These are phyloP conservation scores for Lentithecium fluviatile DNA, from an alignment of 495 filamentous ascomycete genomes.

Conservation along the genomic window DNA sequence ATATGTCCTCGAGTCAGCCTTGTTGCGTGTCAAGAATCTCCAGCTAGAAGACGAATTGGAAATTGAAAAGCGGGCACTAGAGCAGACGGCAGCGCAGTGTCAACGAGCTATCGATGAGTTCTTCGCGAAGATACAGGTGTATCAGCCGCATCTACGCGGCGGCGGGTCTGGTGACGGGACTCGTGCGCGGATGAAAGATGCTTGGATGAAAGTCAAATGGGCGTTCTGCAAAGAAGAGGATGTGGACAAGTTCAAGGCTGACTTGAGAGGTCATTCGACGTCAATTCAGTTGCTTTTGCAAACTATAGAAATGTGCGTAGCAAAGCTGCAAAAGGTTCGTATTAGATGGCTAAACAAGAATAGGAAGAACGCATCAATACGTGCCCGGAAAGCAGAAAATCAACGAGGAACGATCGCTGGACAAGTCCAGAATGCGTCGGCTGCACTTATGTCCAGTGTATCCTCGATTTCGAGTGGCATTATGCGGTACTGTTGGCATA, in stretches of 20 bases:
- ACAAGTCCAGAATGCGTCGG: conserved; percentile 23
- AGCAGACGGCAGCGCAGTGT: conserved; percentile 37
- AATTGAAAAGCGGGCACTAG: conserved; percentile 25
- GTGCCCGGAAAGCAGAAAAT: not conserved
- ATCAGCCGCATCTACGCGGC: conserved; percentile 33
- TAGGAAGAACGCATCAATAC: not conserved
- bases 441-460: conserved; percentile 25
- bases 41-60: conserved; percentile 29
- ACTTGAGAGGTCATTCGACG: conserved; percentile 38
- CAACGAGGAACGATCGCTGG: conserved; percentile 16
- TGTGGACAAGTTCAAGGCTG: conserved; percentile 36
- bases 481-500: no score
- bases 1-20: conserved; percentile 38
- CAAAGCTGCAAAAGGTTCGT: not conserved
- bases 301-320: conserved; percentile 33
- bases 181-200: conserved; percentile 15
- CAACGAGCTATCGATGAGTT: conserved; percentile 40
- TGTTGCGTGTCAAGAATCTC: conserved; percentile 36
- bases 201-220: conserved; percentile 39
- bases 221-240: conserved; percentile 39
- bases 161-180: not conserved
- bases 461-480: not conserved
- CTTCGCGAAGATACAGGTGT: conserved; percentile 30
- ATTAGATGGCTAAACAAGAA: not conserved
- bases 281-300: conserved; percentile 37